These are phyloP conservation scores for Epichloe baconii DNA, from an alignment of 2,329 filamentous ascomycete genomes.

Conservation along the genomic window DNA sequence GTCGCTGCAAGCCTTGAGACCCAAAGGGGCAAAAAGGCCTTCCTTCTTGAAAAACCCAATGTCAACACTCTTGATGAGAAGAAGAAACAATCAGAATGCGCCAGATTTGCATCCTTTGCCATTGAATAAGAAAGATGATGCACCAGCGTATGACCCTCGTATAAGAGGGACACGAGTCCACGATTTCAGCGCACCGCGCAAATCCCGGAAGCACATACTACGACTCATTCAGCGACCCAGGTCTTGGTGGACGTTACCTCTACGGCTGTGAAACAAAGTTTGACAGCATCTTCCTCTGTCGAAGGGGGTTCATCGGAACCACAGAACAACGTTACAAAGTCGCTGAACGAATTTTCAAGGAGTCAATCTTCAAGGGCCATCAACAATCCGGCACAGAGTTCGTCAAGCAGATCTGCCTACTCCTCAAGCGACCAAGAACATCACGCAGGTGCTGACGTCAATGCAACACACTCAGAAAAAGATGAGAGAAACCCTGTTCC, in stretches of 20 bases:
- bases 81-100: conserved; percentile 38
- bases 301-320: not conserved
- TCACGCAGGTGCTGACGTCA: not conserved
- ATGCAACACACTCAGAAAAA: not conserved
- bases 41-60: conserved; percentile 46
- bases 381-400: not conserved
- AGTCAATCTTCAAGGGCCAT: not conserved
- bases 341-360: not conserved
- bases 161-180: conserved; percentile 53
- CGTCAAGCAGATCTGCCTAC: not conserved
- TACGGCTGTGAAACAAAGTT: not conserved
- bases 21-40: conserved; percentile 36
- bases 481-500: not conserved
- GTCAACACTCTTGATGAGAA: conserved; percentile 43
- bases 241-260: not conserved
- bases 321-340: not conserved
- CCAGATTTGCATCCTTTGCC: conserved; percentile 30
- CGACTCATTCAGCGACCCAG: not conserved
- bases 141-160: conserved; percentile 45
- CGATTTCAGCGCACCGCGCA: conserved; percentile 50
- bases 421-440: not conserved
- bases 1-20: conserved; percentile 22
- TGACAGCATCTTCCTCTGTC: conserved; percentile 12
- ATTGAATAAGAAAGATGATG: conserved; percentile 25
- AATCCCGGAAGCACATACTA: not conserved